A percentile compares a stretch with the other conserved stretches of the same genome.
These are phyloP conservation scores for Euphorbia schlechtendalii DNA, from an alignment of 441 rosid genomes.

Conservation along the genomic window DNA sequence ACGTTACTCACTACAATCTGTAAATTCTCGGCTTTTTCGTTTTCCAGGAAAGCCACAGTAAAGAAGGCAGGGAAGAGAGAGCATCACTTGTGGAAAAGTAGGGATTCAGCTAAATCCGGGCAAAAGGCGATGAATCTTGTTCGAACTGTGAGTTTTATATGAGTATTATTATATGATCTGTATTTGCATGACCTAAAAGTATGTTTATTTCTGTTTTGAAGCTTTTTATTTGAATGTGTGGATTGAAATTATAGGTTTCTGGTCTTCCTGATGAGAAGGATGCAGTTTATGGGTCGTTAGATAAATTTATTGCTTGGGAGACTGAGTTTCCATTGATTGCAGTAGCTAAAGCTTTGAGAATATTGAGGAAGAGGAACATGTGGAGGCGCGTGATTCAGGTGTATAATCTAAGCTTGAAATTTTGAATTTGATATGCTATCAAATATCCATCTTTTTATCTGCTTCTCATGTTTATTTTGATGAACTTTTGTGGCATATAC, in stretches of 20 bases:
- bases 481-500: neutral
- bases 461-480: neutral
- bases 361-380: conserved; percentile 49
- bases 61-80: conserved; percentile 32
- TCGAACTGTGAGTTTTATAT: conserved; percentile 41
- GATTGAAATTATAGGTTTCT: conserved; percentile 43
- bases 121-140: conserved; percentile 61
- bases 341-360: conserved; percentile 53
- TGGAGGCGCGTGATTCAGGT: conserved; percentile 77
- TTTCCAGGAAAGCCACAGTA: conserved; percentile 33
- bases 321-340: conserved; percentile 66
- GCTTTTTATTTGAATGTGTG: conserved; percentile 4
- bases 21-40: conserved; percentile 11
- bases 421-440: neutral
- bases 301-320: conserved; percentile 86
- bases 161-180: neutral
- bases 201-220: neutral
- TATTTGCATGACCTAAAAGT: neutral
- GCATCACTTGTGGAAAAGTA: conserved; percentile 73
- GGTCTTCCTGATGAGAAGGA: conserved; percentile 74
- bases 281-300: conserved; percentile 65
- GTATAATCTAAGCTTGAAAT: conserved; percentile 50
- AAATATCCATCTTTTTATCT: neutral
- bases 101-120: conserved; percentile 73
- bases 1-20: neutral